Percentiles rank a stretch among this genome's conserved stretches.
Evolutionary conservation across 805 yeast species (phyloP).

Genomic region (Candida caryicola): DNA sequence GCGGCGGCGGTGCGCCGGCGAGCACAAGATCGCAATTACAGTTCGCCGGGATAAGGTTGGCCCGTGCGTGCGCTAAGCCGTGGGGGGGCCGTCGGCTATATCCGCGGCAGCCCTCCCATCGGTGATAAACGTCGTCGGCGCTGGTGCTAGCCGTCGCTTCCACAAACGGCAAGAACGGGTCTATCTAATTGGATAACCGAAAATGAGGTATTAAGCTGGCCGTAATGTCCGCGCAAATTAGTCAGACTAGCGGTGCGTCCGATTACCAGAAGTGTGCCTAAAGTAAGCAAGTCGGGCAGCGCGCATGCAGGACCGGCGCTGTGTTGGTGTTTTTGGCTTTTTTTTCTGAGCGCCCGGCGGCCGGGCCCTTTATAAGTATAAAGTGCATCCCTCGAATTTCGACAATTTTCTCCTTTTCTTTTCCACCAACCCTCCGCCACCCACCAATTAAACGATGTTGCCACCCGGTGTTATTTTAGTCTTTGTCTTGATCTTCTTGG

Average conservation of each 20-base stretch:
- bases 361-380: slow-evolving; percentile 8
- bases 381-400: slow-evolving; percentile 5
- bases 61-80: too few species aligned
- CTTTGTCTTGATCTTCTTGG: slow-evolving; percentile 55
- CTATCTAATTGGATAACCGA: not conserved
- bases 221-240: slow-evolving; percentile 3
- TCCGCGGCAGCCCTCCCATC: not conserved
- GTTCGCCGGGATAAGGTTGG: too few species aligned
- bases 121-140: not conserved
- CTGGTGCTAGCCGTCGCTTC: too few species aligned
- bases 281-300: not conserved
- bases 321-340: too few species aligned
- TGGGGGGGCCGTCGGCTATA: slow-evolving; percentile 1
- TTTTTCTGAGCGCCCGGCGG: too few species aligned
- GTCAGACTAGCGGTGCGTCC: not conserved
- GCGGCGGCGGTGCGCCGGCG: too few species aligned
- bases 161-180: not conserved
- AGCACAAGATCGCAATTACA: too few species aligned
- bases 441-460: slow-evolving; percentile 40
- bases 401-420: slow-evolving; percentile 6
- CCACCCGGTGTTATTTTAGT: slow-evolving; percentile 77
- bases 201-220: slow-evolving; percentile 3
- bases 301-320: too few species aligned
- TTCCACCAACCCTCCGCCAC: slow-evolving; percentile 3
- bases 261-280: not conserved